Conservation (phyloP, 352 stramenopile genomes). For the Thalassiosira mediterranea region DNA sequence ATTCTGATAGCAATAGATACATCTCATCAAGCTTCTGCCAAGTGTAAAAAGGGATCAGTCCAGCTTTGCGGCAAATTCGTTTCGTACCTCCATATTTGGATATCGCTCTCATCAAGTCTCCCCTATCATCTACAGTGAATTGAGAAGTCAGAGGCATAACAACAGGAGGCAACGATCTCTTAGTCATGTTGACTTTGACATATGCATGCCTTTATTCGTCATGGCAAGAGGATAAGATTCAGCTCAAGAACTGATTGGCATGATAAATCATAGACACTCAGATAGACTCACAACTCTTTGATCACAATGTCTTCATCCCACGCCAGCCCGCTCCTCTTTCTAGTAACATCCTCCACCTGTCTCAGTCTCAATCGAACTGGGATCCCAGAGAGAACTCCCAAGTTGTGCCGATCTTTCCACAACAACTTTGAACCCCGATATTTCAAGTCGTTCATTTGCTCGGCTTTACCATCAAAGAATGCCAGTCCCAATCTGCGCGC, state of each 20-base stretch:
- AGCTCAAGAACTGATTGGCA: too few relatives aligned
- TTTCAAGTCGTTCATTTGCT: constrained; percentile 19
- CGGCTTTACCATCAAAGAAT: constrained; percentile 49
- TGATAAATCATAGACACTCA: too few relatives aligned
- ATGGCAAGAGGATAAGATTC: too few relatives aligned
- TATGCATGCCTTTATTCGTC: too few relatives aligned
- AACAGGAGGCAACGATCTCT: constrained; percentile 17
- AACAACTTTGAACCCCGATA: constrained; percentile 30
- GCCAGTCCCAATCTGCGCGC: constrained; percentile 63
- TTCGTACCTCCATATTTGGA: constrained; percentile 26
- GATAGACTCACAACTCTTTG: constrained; percentile 35
- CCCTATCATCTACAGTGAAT: constrained; percentile 28
- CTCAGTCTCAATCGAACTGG: too few relatives aligned
- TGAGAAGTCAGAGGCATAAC: constrained; percentile 37
- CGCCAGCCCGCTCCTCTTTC: constrained; percentile 24
- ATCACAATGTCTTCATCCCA: constrained; percentile 40
- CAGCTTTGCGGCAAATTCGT: constrained; percentile 17
- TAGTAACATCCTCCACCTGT: too few relatives aligned
- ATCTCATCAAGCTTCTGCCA: not conserved
- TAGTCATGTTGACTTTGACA: constrained; percentile 33
- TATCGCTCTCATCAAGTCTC: constrained; percentile 36
- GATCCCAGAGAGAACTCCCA: too few relatives aligned
- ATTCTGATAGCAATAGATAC: too few relatives aligned
- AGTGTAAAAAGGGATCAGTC: constrained; percentile 11
- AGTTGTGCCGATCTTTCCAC: too few relatives aligned